A percentile compares a stretch with the other conserved stretches of the same genome.
Evolutionary conservation across 2,329 filamentous ascomycete species (phyloP).

Genomic region (Talaromyces sp.): DNA sequence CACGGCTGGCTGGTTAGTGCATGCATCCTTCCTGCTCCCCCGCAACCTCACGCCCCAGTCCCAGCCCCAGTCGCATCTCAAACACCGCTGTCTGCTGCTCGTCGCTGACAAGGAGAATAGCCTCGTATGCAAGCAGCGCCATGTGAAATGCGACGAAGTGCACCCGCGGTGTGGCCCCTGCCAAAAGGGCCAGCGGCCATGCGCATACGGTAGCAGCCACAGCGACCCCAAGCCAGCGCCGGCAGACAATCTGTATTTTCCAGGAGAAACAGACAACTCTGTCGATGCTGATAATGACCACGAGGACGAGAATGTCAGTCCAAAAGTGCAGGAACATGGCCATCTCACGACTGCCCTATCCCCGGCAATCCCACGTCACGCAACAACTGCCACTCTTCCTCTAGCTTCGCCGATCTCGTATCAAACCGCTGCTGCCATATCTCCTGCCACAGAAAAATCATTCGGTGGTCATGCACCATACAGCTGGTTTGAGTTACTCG

Average conservation of each 20-base stretch:
- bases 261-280: too few species aligned
- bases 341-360: too few species aligned
- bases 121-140: conserved; percentile 22
- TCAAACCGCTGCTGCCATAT: neutral
- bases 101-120: conserved; percentile 9
- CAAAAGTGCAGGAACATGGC: too few species aligned
- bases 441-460: neutral
- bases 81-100: too few species aligned
- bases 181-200: conserved; percentile 21
- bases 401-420: neutral
- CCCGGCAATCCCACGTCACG: too few species aligned
- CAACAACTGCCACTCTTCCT: too few species aligned
- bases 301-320: too few species aligned
- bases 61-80: too few species aligned
- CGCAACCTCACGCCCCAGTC: neutral
- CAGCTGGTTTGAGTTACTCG: neutral
- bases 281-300: too few species aligned
- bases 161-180: conserved; percentile 23
- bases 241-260: too few species aligned
- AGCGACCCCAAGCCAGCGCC: too few species aligned
- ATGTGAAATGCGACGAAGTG: conserved; percentile 27
- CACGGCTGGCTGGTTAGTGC: neutral
- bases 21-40: neutral
- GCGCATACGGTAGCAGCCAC: conserved; percentile 14
- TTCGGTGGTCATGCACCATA: neutral